A percentile compares a stretch with the other conserved stretches of the same genome.
phyloP scores from a whole-genome alignment of 176 grass and related monocot genomes.

The Typha latifolia region DNA sequence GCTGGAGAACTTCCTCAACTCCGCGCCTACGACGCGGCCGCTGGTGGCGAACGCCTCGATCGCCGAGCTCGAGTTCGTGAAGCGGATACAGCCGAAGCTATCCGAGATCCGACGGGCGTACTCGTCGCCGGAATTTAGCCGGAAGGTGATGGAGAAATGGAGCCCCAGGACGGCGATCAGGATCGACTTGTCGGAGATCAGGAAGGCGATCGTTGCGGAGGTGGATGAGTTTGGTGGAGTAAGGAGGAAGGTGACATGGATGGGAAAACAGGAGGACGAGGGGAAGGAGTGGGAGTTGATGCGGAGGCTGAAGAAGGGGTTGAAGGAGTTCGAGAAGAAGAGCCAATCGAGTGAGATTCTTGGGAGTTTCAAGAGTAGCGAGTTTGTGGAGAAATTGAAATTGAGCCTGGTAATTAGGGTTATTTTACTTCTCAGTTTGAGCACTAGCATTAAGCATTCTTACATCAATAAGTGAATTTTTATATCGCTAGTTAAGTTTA shows the following conservation, averaged over 20 bases:
- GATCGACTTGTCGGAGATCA: conserved; percentile 62
- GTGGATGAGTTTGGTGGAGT: conserved; percentile 20
- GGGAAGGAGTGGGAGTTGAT: conserved; percentile 58
- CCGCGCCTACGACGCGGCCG: conserved; percentile 21
- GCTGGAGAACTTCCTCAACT: conserved; percentile 42
- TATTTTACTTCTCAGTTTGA: not conserved
- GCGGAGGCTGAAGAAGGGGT: conserved; percentile 44
- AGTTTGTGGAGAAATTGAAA: conserved; percentile 71
- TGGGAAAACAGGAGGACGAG: conserved; percentile 15
- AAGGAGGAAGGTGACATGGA: conserved; percentile 15
- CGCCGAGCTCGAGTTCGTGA: conserved; percentile 59
- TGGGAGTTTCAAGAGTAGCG: conserved; percentile 33
- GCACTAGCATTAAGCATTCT: not conserved
- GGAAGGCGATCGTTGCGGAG: conserved; percentile 41
- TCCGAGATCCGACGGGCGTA: conserved; percentile 55
- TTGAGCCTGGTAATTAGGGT: conserved; percentile 42
- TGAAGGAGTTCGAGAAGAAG: conserved; percentile 65
- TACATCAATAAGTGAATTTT: not conserved
- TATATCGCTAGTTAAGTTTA: not conserved
- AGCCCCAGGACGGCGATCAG: conserved; percentile 34
- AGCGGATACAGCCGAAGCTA: conserved; percentile 66
- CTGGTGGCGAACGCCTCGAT: conserved; percentile 33
- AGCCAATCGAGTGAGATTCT: conserved; percentile 47
- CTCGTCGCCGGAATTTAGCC: conserved; percentile 36
- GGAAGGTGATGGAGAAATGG: conserved; percentile 39